Conservation (phyloP, 805 yeast genomes). For the Kuraishia molischiana region DNA sequence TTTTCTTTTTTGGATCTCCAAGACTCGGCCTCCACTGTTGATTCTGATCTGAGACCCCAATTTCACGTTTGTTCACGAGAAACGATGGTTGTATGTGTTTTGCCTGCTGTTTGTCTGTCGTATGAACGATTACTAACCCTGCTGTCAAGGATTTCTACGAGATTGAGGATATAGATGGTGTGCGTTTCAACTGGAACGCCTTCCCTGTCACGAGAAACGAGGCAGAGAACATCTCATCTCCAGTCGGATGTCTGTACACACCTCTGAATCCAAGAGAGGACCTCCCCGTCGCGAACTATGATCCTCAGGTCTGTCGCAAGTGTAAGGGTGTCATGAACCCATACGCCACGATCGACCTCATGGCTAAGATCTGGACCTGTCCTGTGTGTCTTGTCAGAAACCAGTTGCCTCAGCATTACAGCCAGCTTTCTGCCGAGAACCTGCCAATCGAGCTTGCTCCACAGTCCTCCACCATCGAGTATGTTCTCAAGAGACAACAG, state of each 20-base stretch:
- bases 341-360: constrained; percentile 69
- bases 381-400: constrained; percentile 73
- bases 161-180: constrained; percentile 52
- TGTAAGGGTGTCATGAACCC: constrained; percentile 88
- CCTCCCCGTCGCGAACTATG: constrained; percentile 70
- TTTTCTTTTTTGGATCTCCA: too few relatives aligned
- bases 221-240: constrained; percentile 86
- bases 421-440: constrained; percentile 62
- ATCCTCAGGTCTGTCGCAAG: constrained; percentile 74
- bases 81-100: too few relatives aligned
- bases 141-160: constrained; percentile 37
- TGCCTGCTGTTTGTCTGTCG: too few relatives aligned
- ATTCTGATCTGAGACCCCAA: too few relatives aligned
- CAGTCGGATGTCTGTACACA: constrained; percentile 91
- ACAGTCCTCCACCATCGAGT: constrained; percentile 71
- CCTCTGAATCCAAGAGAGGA: constrained; percentile 78
- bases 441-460: constrained; percentile 75
- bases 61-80: too few relatives aligned
- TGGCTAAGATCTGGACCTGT: constrained; percentile 76
- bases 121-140: not conserved
- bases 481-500: constrained; percentile 54
- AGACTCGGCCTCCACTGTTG: too few relatives aligned
- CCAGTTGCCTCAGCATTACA: constrained; percentile 75
- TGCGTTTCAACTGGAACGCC: constrained; percentile 74
- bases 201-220: constrained; percentile 86